phyloP scores from a whole-genome alignment of 257 asterid species.

The Voacanga thouarsii region DNA sequence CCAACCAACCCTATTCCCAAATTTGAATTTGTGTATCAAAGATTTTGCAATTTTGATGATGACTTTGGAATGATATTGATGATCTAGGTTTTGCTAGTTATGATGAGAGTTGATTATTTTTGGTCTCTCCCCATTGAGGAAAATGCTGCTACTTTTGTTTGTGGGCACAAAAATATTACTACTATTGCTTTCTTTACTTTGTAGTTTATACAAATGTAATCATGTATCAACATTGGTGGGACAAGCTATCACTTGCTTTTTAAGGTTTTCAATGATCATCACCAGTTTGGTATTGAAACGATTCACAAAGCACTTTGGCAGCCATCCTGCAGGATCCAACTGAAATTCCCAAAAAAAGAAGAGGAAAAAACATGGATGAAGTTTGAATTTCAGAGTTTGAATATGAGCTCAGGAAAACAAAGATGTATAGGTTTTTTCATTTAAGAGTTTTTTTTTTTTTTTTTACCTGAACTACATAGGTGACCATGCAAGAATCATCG shows the following conservation, averaged over 20 bases:
- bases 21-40: background rate
- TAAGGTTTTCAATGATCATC: constrained; percentile 90
- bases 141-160: background rate
- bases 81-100: background rate
- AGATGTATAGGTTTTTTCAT: no score
- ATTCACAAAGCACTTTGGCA: constrained; percentile 88
- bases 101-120: background rate
- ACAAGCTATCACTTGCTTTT: constrained; percentile 72
- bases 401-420: background rate
- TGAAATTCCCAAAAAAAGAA: constrained; percentile 25
- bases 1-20: background rate
- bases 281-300: constrained; percentile 79
- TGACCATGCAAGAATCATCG: constrained; percentile 82
- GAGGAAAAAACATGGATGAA: background rate
- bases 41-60: background rate
- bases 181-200: background rate
- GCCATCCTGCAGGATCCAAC: constrained; percentile 98
- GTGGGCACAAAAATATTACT: background rate
- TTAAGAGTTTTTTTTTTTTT: no score
- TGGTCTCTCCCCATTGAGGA: background rate
- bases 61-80: background rate
- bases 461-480: constrained; percentile 85
- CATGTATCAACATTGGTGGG: constrained; percentile 44
- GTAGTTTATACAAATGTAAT: constrained; percentile 24
- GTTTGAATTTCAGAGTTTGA: background rate